Base-by-base conservation (phyloP, 2,329 filamentous ascomycete genomes). In the Alternaria conjuncta region DNA sequence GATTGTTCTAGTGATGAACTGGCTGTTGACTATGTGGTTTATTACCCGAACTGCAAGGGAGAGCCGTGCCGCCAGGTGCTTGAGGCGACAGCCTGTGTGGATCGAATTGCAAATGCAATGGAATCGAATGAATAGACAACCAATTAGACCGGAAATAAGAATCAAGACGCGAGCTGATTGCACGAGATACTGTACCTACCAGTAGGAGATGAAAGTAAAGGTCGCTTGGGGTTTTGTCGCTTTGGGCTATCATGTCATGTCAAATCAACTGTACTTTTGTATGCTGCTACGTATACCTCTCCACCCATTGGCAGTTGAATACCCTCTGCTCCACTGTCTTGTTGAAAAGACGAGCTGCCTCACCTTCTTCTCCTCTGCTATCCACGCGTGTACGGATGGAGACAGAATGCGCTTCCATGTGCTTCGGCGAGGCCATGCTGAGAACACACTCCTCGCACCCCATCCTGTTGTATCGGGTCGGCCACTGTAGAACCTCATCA, bases 211-310 rank as follows among this genome's bases (percentile, higher is more conserved):
- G 15, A 23, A 54, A 46, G 20, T 18, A 44, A 20, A 50, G 30
- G 59, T 63, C 50, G 64, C 61, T 63, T 44, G 55, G 66, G 66
- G 50, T 61, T 43, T 68, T 68, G 66, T 67, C 60, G 66, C 66
- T 57, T 63, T 68, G 66, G 66, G 66, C 64, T 64, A 56, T 46
- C 20, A 32, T 60, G 28, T 56, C 61, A 60, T 55, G 51, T 55
- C 61, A 64, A 64, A 62, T 64, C 54, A 49, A 63, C 23, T 57
- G 49, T 55, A 57, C 62, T 64, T 64, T 64, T 61, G 36, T 5
- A 57, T 62, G 58, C 47, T 61, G 46, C 54, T 61, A 61, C 49
- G 55, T 46, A 23, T 53, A 61, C 41, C 26, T 30, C 53, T 26
- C 60, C n/a, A 44, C 51, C 53, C 44, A 32, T 56, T 54, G 63